A percentile compares a stretch with the other conserved stretches of the same genome.
Evolutionary conservation across 2,329 filamentous ascomycete genomes (phyloP).

Genomic region (Ustulina deusta): DNA sequence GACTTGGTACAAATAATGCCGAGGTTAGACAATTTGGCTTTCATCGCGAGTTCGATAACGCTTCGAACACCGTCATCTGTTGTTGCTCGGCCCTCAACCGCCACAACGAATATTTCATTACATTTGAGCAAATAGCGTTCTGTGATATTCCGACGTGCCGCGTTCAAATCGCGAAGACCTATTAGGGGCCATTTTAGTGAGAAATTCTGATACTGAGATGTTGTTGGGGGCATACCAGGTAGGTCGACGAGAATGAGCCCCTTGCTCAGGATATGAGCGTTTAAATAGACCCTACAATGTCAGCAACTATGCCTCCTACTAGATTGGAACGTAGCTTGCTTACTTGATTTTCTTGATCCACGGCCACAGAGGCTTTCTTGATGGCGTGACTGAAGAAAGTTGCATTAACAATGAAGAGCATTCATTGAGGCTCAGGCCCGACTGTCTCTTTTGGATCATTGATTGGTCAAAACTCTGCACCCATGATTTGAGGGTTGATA

Average conservation of each 20-base stretch:
- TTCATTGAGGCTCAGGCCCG: conserved; percentile 34
- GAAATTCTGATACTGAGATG: neutral
- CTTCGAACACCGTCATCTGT: conserved; percentile 56
- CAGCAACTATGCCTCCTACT: conserved; percentile 16
- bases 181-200: neutral
- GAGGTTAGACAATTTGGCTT: conserved; percentile 55
- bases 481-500: conserved; percentile 46
- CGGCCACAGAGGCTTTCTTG: conserved; percentile 54
- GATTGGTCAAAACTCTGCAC: conserved; percentile 31
- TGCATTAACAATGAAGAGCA: conserved; percentile 53
- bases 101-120: conserved; percentile 61
- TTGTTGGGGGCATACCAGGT: conserved; percentile 54
- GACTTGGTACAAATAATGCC: conserved; percentile 59
- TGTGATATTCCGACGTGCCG: conserved; percentile 57
- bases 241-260: conserved; percentile 63
- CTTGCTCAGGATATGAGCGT: conserved; percentile 60
- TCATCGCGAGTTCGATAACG: conserved; percentile 57
- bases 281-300: conserved; percentile 56
- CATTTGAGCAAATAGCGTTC: conserved; percentile 60
- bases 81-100: conserved; percentile 56
- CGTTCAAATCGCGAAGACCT: conserved; percentile 62
- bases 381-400: conserved; percentile 54
- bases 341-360: conserved; percentile 60
- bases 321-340: conserved; percentile 6
- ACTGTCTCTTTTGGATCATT: conserved; percentile 22